phyloP scores from a whole-genome alignment of 305 asterid species.

The Solanum aculeatissimum region DNA sequence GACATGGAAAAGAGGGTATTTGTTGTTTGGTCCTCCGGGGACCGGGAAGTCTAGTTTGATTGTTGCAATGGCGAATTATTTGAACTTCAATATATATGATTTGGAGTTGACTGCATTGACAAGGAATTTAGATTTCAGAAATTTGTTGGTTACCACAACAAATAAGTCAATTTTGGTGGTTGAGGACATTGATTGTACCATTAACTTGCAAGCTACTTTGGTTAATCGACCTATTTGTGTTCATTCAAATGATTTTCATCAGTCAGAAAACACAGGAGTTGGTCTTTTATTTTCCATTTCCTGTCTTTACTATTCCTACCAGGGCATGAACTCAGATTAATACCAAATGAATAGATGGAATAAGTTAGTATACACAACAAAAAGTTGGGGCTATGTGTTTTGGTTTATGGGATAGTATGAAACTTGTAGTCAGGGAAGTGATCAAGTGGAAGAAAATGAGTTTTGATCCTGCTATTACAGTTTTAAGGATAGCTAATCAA shows the following conservation, averaged over 20 bases:
- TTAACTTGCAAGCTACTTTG: conserved; percentile 32
- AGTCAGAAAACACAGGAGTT: conserved; percentile 18
- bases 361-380: background rate
- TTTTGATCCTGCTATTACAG: background rate
- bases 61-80: conserved; percentile 59
- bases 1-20: conserved; percentile 69
- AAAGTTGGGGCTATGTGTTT: background rate
- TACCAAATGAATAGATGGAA: background rate
- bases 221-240: background rate
- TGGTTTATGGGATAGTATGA: background rate
- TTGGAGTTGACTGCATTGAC: conserved; percentile 44
- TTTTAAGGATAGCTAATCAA: background rate
- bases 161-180: conserved; percentile 42
- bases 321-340: conserved; percentile 8
- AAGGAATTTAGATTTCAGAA: conserved; percentile 35
- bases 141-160: conserved; percentile 28
- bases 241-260: background rate
- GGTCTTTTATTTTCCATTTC: background rate
- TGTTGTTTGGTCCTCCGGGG: conserved; percentile 73
- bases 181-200: background rate
- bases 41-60: conserved; percentile 66
- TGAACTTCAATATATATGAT: conserved; percentile 59
- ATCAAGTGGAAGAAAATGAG: background rate
- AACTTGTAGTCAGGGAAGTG: background rate
- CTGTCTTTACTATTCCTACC: background rate